Conservation (phyloP, 176 grass and related monocot genomes). For the Bolboschoenus planiculmis region DNA sequence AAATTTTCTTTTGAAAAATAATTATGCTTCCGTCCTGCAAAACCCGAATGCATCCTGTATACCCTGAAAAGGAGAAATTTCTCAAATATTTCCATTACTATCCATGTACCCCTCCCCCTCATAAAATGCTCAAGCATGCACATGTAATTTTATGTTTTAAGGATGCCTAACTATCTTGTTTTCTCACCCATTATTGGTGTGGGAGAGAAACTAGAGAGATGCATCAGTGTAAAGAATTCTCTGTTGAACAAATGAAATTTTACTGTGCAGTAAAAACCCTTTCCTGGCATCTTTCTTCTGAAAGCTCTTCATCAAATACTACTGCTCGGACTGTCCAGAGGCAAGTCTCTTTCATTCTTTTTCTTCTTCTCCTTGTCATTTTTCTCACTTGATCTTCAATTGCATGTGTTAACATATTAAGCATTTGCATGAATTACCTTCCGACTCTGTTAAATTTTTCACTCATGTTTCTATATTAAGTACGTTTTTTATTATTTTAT, state of each 20-base stretch:
- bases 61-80: background rate
- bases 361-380: background rate
- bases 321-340: slow-evolving; percentile 25
- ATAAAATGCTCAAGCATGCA: background rate
- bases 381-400: background rate
- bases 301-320: slow-evolving; percentile 46
- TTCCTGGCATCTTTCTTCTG: slow-evolving; percentile 88
- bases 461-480: background rate
- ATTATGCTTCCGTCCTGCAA: background rate
- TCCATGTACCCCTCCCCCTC: background rate
- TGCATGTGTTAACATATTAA: background rate
- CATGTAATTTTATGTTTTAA: background rate
- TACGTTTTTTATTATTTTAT: slow-evolving; percentile 22
- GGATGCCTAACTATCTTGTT: background rate
- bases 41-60: background rate
- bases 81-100: background rate
- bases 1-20: background rate
- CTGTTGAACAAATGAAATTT: slow-evolving; percentile 9
- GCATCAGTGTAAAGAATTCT: background rate
- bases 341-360: slow-evolving; percentile 29
- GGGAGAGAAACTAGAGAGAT: background rate
- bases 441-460: background rate
- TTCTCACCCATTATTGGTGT: background rate
- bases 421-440: background rate
- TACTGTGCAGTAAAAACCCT: slow-evolving; percentile 69